Evolutionary conservation across 2,329 filamentous ascomycete genomes (phyloP).

Genomic region (Pseudocercospora musae): DNA sequence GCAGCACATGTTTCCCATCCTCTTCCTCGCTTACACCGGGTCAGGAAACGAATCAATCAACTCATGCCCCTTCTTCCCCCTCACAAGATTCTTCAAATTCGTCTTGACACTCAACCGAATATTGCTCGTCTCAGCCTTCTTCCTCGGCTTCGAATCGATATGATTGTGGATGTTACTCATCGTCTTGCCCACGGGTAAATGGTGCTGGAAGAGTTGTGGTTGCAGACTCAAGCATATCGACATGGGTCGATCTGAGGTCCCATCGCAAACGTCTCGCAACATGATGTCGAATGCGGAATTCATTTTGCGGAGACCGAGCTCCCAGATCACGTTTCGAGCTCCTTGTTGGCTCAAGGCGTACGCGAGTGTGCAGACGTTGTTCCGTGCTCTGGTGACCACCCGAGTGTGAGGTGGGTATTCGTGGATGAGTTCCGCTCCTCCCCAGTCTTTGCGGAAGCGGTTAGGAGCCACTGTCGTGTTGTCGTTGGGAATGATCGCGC

Average conservation of each 20-base stretch:
- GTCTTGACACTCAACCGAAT: neutral
- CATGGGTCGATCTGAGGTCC: conserved; percentile 28
- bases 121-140: conserved; percentile 2
- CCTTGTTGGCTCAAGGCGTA: conserved; percentile 48
- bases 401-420: conserved; percentile 40
- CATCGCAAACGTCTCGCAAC: conserved; percentile 33
- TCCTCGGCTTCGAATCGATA: neutral
- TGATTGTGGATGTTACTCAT: conserved; percentile 4
- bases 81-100: conserved; percentile 1
- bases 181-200: conserved; percentile 39
- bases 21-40: no score
- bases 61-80: neutral
- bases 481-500: conserved; percentile 21
- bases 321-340: conserved; percentile 44
- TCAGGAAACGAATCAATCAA: conserved; percentile 2
- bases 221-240: conserved; percentile 43
- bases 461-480: conserved; percentile 22
- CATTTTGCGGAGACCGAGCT: conserved; percentile 44
- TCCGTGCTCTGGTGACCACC: conserved; percentile 43
- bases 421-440: conserved; percentile 15
- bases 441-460: conserved; percentile 25
- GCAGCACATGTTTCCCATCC: neutral
- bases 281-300: conserved; percentile 39
- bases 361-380: conserved; percentile 42
- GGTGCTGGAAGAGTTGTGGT: conserved; percentile 49